Percentiles rank a stretch among this genome's conserved stretches.
Evolutionary conservation across 2,329 filamentous ascomycete genomes (phyloP).

Genomic region (Lachnellula hyalina): DNA sequence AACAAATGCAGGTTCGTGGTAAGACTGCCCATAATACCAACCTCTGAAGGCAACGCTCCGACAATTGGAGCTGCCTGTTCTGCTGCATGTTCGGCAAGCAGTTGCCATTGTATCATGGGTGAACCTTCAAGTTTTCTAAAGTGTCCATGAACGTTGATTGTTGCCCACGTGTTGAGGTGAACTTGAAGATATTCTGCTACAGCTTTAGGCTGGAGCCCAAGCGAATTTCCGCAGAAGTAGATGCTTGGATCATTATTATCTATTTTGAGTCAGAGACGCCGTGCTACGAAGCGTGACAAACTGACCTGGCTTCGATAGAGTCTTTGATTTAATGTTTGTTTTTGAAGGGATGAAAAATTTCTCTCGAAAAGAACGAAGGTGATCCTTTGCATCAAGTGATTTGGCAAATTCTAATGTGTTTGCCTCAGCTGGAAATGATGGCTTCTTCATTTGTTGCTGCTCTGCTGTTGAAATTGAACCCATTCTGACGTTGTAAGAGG

Average conservation of each 20-base stretch:
- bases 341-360: slow-evolving; percentile 77
- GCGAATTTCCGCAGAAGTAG: slow-evolving; percentile 87
- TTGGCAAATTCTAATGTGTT: slow-evolving; percentile 44
- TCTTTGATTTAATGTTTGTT: slow-evolving; percentile 61
- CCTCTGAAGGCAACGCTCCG: slow-evolving; percentile 65
- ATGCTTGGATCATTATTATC: slow-evolving; percentile 45
- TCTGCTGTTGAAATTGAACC: slow-evolving; percentile 23
- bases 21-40: slow-evolving; percentile 84
- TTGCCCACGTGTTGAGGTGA: slow-evolving; percentile 79
- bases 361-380: slow-evolving; percentile 54
- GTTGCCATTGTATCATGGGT: slow-evolving; percentile 65
- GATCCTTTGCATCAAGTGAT: slow-evolving; percentile 55
- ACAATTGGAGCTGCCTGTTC: slow-evolving; percentile 67
- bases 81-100: slow-evolving; percentile 72
- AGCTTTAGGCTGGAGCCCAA: slow-evolving; percentile 74
- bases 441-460: slow-evolving; percentile 17
- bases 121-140: slow-evolving; percentile 66
- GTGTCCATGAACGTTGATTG: slow-evolving; percentile 79
- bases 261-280: slow-evolving; percentile 11
- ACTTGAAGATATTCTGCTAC: slow-evolving; percentile 60
- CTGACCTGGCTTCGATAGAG: slow-evolving; percentile 38
- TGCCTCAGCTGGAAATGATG: slow-evolving; percentile 45
- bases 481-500: slow-evolving; percentile 14
- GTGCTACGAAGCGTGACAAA: slow-evolving; percentile 7
- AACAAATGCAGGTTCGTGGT: slow-evolving; percentile 66